Evolutionary conservation across 1,139 yeast genomes (phyloP), one percentile per base, ranked within the genome.

Genomic region (Suhomyces taliae): DNA sequence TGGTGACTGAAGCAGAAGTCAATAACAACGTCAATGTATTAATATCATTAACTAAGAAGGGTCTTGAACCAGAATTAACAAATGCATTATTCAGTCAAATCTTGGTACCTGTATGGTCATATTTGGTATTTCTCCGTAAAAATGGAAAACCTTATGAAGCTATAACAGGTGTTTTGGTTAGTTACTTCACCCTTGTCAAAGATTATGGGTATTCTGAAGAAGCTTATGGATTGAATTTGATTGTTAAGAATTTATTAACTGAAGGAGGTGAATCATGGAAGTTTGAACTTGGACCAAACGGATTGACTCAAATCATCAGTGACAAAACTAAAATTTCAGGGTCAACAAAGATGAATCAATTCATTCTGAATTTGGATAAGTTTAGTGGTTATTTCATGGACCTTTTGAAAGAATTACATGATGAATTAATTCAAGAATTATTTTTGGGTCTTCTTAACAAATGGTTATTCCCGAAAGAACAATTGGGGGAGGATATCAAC

Each of bases 21-120:
- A 86, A 86, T 56, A 83, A 85, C 61, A 72, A 73, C 7, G 67
- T 87, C n/a, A 85, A 85, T 60, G 90, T 85, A 0, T 57, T 86
- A 12, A 67, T 86, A 1, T 82, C 93, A 0, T 57, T 89, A 10
- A 67, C 86, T 0, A 82, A 82, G 56, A 81, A 78, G 52, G 71
- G 76, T 2, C 63, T 72, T n/a, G 57, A 76, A 1, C 55, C 62
- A 0, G 79, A 76, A 2, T 64, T 87, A 8, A 56, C 79, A 14
- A 53, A 54, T 19, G 70, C 65, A 8, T 51, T 83, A 6, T 72
- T 83, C 44, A 54, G 64, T 12, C 83, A 79, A 1, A 67, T 85
- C 29, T 37, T 76, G 35, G 51, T 75, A 39, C 61, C 76, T 1
- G 48, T 89, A 19, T 90, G 96, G 96, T 70, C 79, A 1, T 83